A percentile compares a stretch with the other conserved stretches of the same genome.
These are phyloP conservation scores for Wolfiporia cocos DNA, from an alignment of 1,284 basidiomycete species.

Conservation along the genomic window DNA sequence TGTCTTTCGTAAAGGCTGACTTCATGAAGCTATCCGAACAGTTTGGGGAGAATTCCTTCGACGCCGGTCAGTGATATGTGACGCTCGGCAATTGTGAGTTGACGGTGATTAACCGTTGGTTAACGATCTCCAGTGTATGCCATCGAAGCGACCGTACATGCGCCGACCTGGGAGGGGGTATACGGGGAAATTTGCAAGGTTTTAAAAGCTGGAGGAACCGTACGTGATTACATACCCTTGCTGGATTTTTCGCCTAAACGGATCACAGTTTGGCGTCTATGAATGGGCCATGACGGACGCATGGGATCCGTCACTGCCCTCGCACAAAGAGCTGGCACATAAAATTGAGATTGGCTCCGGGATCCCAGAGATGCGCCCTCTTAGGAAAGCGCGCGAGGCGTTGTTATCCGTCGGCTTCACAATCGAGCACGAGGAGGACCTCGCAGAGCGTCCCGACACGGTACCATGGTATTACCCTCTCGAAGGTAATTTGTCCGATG, in stretches of 20 bases:
- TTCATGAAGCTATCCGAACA: constrained; percentile 94
- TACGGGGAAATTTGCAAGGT: constrained; percentile 94
- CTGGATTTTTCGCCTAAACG: too few species aligned
- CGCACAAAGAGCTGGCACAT: constrained; percentile 91
- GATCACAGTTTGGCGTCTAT: constrained; percentile 98
- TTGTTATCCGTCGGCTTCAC: constrained; percentile 84
- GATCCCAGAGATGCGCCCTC: constrained; percentile 94
- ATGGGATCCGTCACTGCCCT: constrained; percentile 84
- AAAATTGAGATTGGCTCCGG: constrained; percentile 92
- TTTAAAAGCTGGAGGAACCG: constrained; percentile 94
- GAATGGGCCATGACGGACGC: constrained; percentile 99
- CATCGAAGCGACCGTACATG: constrained; percentile 97
- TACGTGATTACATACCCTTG: constrained; percentile 41
- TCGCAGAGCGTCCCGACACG: constrained; percentile 80
- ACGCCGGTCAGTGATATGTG: constrained; percentile 77
- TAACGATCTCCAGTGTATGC: constrained; percentile 92
- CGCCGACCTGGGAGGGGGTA: constrained; percentile 92
- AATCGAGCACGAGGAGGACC: constrained; percentile 90
- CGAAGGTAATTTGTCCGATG: constrained; percentile 88
- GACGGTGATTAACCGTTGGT: too few species aligned
- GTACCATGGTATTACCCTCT: constrained; percentile 97
- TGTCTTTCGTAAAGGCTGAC: constrained; percentile 86
- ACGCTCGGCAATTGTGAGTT: too few species aligned
- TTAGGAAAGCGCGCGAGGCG: constrained; percentile 71
- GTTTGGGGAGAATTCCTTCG: constrained; percentile 92